Base-by-base conservation (phyloP, 208 protist genomes). In the Leishmania tarentolae region DNA sequence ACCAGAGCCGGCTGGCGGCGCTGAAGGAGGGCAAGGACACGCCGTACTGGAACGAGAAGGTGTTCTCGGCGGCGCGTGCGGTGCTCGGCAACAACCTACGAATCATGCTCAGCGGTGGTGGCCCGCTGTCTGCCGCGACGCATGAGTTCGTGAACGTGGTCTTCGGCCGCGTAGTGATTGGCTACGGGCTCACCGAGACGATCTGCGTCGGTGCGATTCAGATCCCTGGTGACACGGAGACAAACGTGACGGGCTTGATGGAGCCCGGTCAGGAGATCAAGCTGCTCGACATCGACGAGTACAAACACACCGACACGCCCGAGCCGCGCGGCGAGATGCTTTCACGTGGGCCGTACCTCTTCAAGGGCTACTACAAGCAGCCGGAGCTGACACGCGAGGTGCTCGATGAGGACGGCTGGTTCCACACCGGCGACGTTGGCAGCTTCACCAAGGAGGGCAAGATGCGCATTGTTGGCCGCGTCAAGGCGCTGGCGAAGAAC, bases 401-500 rank as follows among this genome's bases (percentile, higher is more conserved):
- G n/a, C 81, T 98, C 52, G 89, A 96, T 65, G 70, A 78, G 52
- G 95, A 98, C 42, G 94, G 94, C 35, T 98, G 92, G 92, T 98
- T 98, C 85, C 87, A 95, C 86, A 98, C 96, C 9, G 97, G 97
- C 46, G 97, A 98, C 81, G 89, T 98, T 37, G 97, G 95, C 61
- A 83, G 76, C 66, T 76, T 96, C 72, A 68, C 76, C 8, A 24
- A 40, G 31, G 88, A 94, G 15, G 93, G 93, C 28, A 89, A 83
- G 31, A 31, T 98, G 21, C 76, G 87, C 61, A 94, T 99, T n/a
- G 85, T 99, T 0, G 97, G 95, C 15, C 92, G 97, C 80, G 87
- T 92, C 63, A 99, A 99, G 92, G 94, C 96, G 28, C 86, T 99
- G 63, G 95, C 94, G 80, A 99, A 99, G 90, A 95, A 97, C 79